Conservation (phyloP, 2,329 filamentous ascomycete genomes). For the Aspergillus novoparasiticus region DNA sequence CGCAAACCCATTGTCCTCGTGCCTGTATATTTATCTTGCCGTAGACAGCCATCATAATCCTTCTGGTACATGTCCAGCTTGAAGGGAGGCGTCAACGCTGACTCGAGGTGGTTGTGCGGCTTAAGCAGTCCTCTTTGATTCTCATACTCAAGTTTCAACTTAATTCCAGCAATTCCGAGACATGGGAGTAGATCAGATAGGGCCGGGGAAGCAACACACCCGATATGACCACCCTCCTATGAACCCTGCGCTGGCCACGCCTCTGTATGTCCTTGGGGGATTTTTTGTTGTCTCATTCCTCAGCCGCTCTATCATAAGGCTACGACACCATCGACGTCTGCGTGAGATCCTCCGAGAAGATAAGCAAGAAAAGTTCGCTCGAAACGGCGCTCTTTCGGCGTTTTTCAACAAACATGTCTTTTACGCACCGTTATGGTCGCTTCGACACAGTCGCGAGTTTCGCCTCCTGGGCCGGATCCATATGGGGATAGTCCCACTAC, state of each 20-base stretch:
- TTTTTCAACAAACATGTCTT: constrained; percentile 44
- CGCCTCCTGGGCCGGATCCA: constrained; percentile 64
- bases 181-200: constrained; percentile 36
- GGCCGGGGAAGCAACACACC: constrained; percentile 27
- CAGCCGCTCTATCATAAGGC: constrained; percentile 25
- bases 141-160: not conserved
- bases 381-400: constrained; percentile 18
- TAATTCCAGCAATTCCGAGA: constrained; percentile 13
- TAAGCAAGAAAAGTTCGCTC: constrained; percentile 26
- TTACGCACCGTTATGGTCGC: constrained; percentile 67
- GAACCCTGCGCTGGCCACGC: constrained; percentile 35
- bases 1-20: constrained; percentile 8
- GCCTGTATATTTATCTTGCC: not conserved
- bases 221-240: constrained; percentile 30
- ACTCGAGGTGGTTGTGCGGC: constrained; percentile 4
- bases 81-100: not conserved
- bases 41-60: not conserved
- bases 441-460: constrained; percentile 73
- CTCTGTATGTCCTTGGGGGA: constrained; percentile 32
- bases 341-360: constrained; percentile 19
- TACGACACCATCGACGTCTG: constrained; percentile 29
- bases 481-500: constrained; percentile 72
- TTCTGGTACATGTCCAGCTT: not conserved
- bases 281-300: constrained; percentile 27
- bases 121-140: constrained; percentile 3